phyloP scores from a whole-genome alignment of 495 filamentous ascomycete genomes.

The Usnea hakonensis region DNA sequence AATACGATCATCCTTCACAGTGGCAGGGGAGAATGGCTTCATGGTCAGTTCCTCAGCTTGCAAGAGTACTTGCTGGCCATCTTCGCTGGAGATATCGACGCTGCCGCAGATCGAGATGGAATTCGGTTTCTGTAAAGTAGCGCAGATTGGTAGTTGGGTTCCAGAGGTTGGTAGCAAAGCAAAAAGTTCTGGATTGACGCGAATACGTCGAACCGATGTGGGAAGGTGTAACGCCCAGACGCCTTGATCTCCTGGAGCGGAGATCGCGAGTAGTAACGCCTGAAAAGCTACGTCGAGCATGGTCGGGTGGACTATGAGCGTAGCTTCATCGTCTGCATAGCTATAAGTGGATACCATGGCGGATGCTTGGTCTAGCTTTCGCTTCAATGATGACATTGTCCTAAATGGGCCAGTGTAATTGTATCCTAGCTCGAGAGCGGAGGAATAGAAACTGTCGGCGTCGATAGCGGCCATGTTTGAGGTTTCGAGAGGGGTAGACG shows the following conservation, averaged over 20 bases:
- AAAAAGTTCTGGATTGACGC: slow-evolving; percentile 23
- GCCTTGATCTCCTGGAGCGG: slow-evolving; percentile 29
- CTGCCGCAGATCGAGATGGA: slow-evolving; percentile 20
- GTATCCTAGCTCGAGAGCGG: slow-evolving; percentile 37
- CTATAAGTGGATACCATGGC: neutral
- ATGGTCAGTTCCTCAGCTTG: slow-evolving; percentile 25
- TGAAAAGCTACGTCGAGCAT: slow-evolving; percentile 38
- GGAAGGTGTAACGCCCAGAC: slow-evolving; percentile 29
- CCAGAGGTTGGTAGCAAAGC: neutral
- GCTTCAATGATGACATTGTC: slow-evolving; percentile 3
- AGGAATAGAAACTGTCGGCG: slow-evolving; percentile 36
- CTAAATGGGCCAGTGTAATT: slow-evolving; percentile 38
- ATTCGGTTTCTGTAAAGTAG: too few species aligned
- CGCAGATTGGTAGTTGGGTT: neutral
- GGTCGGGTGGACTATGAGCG: slow-evolving; percentile 31
- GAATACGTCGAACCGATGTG: slow-evolving; percentile 23
- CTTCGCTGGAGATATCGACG: slow-evolving; percentile 21
- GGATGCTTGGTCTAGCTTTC: neutral
- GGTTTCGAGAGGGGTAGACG: neutral
- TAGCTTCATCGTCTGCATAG: neutral
- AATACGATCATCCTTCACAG: slow-evolving; percentile 6
- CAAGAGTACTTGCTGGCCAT: slow-evolving; percentile 20
- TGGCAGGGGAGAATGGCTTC: slow-evolving; percentile 9
- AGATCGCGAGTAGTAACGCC: slow-evolving; percentile 35
- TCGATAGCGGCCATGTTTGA: slow-evolving; percentile 32